Percentiles rank a stretch among this genome's conserved stretches.
These are phyloP conservation scores for Blastocystis sp. DNA, from an alignment of 352 stramenopile species.

Conservation along the genomic window DNA sequence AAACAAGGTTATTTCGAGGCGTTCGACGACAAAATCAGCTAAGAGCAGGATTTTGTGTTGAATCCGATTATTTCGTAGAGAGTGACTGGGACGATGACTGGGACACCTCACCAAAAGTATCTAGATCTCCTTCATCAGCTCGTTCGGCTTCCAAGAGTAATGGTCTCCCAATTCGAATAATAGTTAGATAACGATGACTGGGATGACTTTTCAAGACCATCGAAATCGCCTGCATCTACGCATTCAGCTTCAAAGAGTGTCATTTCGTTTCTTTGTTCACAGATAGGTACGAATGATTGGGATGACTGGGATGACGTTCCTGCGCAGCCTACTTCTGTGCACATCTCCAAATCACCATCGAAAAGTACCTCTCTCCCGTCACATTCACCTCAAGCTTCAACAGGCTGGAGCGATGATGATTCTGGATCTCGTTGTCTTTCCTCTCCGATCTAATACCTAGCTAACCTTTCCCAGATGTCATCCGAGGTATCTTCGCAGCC, in stretches of 20 bases:
- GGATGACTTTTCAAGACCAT: not conserved
- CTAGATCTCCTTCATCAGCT: not conserved
- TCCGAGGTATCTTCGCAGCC: not conserved
- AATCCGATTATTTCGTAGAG: not conserved
- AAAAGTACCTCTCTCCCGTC: not conserved
- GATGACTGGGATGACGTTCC: not conserved
- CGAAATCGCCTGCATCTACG: not conserved
- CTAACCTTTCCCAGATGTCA: not conserved
- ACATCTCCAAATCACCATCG: not conserved
- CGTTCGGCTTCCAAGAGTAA: not conserved
- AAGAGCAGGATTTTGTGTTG: not conserved
- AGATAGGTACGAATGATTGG: slow-evolving; percentile 17
- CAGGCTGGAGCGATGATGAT: not conserved
- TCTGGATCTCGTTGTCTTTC: not conserved
- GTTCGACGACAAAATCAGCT: not conserved
- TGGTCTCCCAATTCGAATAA: not conserved
- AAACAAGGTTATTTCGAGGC: not conserved
- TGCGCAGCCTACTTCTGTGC: not conserved
- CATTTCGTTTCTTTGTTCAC: not conserved
- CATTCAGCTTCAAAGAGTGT: not conserved
- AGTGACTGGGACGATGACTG: not conserved
- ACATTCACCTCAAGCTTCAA: not conserved
- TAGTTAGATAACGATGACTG: slow-evolving; percentile 7
- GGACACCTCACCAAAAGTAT: not conserved
- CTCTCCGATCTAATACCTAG: not conserved